Evolutionary conservation across 78 protist species (phyloP).

Genomic region (Kipferlia bialata): DNA sequence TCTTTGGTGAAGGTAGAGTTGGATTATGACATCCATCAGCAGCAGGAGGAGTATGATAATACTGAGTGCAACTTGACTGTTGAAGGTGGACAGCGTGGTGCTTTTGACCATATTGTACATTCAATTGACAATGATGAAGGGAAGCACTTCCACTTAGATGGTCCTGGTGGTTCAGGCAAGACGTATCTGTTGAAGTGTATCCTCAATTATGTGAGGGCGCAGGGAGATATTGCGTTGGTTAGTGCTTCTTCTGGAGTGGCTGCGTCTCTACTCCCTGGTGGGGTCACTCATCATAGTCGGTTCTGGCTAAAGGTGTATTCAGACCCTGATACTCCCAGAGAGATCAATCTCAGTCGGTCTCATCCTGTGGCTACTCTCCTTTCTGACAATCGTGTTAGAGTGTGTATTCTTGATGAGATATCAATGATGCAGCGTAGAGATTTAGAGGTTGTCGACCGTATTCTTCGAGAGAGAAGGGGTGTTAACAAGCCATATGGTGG

Average conservation of each 20-base stretch:
- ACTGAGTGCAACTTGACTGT: too few relatives aligned
- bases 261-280: not conserved
- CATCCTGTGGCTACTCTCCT: too few relatives aligned
- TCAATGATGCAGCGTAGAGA: not conserved
- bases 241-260: not conserved
- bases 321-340: not conserved
- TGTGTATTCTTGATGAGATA: not conserved
- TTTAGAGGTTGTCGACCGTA: not conserved
- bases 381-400: too few relatives aligned
- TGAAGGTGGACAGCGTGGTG: too few relatives aligned
- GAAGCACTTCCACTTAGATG: conserved; percentile 10
- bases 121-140: too few relatives aligned
- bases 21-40: too few relatives aligned
- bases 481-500: conserved; percentile 4
- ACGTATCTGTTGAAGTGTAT: not conserved
- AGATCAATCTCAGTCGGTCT: too few relatives aligned
- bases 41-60: too few relatives aligned
- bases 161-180: conserved; percentile 11
- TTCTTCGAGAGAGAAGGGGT: too few relatives aligned
- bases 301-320: not conserved
- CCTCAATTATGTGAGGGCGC: not conserved
- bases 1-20: too few relatives aligned
- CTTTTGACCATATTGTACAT: too few relatives aligned
- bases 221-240: not conserved
- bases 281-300: not conserved